phyloP scores from a whole-genome alignment of 257 asterid species.

The Solanum sejunctum region DNA sequence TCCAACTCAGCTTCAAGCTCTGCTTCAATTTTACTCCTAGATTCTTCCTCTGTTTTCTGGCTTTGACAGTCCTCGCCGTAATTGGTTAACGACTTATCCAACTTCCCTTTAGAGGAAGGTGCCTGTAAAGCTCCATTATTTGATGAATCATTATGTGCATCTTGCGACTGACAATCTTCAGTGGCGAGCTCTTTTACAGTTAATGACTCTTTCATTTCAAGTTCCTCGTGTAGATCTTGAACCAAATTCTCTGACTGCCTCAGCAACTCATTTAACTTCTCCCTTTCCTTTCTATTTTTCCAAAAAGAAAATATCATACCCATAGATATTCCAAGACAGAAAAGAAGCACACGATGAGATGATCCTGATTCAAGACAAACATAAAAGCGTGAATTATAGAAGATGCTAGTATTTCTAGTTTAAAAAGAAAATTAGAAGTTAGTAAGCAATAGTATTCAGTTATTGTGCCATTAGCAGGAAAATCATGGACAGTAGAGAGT shows the following conservation, averaged over 20 bases:
- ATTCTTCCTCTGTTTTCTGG: conserved; percentile 43
- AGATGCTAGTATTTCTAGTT: not conserved
- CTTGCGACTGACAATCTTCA: conserved; percentile 27
- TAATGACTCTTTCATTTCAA: conserved; percentile 79
- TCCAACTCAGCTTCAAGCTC: conserved; percentile 95
- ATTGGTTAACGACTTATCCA: not conserved
- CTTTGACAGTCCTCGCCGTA: conserved; percentile 11
- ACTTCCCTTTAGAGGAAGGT: conserved; percentile 25
- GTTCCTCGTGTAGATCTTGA: conserved; percentile 90
- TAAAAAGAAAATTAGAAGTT: not conserved
- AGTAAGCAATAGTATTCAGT: not conserved
- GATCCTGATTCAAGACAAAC: conserved; percentile 46
- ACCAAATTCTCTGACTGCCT: conserved; percentile 63
- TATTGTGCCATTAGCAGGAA: not conserved
- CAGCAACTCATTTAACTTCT: conserved; percentile 44
- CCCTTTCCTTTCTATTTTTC: conserved; percentile 44
- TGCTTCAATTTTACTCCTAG: conserved; percentile 72
- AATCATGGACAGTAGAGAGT: not conserved
- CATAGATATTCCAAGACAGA: conserved; percentile 59
- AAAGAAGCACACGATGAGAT: conserved; percentile 26
- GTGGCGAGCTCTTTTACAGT: conserved; percentile 60
- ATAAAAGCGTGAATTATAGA: not conserved
- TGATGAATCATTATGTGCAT: conserved; percentile 16
- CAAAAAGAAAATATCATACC: conserved; percentile 50
- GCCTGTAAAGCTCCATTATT: conserved; percentile 10